phyloP scores from a whole-genome alignment of 352 stramenopile species.

The Pythium sp. region DNA sequence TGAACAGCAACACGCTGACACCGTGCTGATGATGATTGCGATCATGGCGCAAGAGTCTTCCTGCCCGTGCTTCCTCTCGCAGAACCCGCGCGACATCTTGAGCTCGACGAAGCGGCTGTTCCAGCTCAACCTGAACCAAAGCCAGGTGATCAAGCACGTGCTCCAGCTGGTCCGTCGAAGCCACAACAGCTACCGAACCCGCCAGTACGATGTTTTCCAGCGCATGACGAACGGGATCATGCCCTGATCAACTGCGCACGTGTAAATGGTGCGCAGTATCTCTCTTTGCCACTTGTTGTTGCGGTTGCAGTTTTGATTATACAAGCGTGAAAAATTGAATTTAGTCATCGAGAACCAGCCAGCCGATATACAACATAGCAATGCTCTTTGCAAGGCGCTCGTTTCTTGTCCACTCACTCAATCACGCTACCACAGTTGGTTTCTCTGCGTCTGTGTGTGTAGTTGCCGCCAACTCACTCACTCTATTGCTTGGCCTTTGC shows the following conservation, averaged over 20 bases:
- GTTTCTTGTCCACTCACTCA: neutral
- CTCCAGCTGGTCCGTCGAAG: conserved; percentile 86
- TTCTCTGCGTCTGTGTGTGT: neutral
- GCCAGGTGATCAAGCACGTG: conserved; percentile 88
- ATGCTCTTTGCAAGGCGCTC: neutral
- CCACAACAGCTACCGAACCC: conserved; percentile 89
- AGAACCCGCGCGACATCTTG: conserved; percentile 72
- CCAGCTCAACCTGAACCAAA: conserved; percentile 77
- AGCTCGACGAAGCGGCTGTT: conserved; percentile 78
- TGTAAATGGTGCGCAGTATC: neutral
- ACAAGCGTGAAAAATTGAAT: conserved; percentile 8
- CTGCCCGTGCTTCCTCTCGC: conserved; percentile 94
- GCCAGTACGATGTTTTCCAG: conserved; percentile 91
- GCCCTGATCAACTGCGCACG: conserved; percentile 31
- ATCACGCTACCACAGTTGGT: conserved; percentile 3
- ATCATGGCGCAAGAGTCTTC: conserved; percentile 95
- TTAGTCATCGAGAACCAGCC: neutral
- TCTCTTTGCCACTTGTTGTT: conserved; percentile 4
- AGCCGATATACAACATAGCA: neutral
- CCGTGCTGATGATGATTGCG: conserved; percentile 95
- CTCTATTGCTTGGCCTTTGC: conserved; percentile 28
- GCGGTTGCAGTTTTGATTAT: conserved; percentile 9
- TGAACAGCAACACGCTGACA: conserved; percentile 85
- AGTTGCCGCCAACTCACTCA: neutral
- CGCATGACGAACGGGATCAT: conserved; percentile 91